These are phyloP conservation scores for Clitoria ternatea DNA, from an alignment of 306 rosid species.

Conservation along the genomic window DNA sequence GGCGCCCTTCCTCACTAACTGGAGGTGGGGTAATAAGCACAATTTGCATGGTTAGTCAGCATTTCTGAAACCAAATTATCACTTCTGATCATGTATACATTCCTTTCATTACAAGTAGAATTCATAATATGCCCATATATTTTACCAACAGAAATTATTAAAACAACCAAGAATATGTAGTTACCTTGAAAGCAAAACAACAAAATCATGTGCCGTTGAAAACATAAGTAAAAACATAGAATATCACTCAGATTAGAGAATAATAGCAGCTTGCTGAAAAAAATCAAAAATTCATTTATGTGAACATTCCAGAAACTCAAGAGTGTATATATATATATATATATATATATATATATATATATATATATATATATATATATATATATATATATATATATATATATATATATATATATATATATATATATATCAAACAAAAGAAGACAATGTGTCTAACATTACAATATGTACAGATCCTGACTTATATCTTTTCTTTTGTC, in stretches of 20 bases:
- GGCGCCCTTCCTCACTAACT: constrained; percentile 73
- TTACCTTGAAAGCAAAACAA: constrained; percentile 8
- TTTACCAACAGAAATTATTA: not conserved
- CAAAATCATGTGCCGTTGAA: not conserved
- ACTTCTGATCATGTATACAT: constrained; percentile 9
- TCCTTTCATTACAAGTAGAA: not conserved
- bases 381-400: no score
- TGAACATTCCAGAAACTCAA: not conserved
- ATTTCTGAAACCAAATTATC: constrained; percentile 55
- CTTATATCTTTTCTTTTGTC: not conserved
- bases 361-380: no score
- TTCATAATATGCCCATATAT: not conserved
- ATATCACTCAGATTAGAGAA: not conserved
- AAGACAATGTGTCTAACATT: constrained; percentile 8
- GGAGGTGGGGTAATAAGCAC: constrained; percentile 93
- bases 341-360: no score
- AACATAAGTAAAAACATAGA: not conserved
- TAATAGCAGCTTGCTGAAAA: not conserved
- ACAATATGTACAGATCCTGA: not conserved
- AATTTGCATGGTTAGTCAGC: constrained; percentile 54
- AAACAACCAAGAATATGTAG: not conserved
- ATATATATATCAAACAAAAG: not conserved
- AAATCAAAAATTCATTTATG: not conserved
- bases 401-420: no score
- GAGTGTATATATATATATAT: no score